Conservation (phyloP, 148 eudicot species). For the Vaccinium macrocarpon region DNA sequence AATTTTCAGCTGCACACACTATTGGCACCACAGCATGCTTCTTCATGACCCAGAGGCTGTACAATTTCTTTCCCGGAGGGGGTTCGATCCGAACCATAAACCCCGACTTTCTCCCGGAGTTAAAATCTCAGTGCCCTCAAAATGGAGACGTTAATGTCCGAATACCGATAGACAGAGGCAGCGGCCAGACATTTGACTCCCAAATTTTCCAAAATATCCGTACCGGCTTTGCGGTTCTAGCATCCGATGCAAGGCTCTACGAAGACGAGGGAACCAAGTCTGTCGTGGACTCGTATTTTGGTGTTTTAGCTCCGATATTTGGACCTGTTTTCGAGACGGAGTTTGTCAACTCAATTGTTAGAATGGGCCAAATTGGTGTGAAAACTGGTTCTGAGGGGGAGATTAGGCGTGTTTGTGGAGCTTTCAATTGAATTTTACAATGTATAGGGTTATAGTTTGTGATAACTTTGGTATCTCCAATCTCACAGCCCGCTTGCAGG, state of each 20-base stretch:
- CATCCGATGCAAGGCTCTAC: conserved; percentile 53
- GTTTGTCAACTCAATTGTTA: conserved; percentile 51
- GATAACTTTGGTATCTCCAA: no score
- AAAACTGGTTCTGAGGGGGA: conserved; percentile 38
- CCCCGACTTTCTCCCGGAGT: conserved; percentile 38
- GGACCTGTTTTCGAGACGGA: conserved; percentile 46
- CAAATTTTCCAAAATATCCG: conserved; percentile 43
- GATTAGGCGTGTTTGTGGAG: conserved; percentile 48
- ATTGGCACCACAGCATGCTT: conserved; percentile 64
- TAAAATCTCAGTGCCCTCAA: conserved; percentile 39
- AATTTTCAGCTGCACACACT: conserved; percentile 50
- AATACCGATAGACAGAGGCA: conserved; percentile 42
- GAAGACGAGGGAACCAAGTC: conserved; percentile 39
- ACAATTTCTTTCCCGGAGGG: conserved; percentile 40
- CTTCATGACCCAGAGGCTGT: conserved; percentile 54
- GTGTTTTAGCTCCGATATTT: conserved; percentile 15
- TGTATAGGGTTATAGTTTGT: neutral
- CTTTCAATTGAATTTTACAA: conserved; percentile 29
- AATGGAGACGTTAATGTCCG: conserved; percentile 42
- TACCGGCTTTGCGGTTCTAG: conserved; percentile 50
- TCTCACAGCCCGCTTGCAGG: no score
- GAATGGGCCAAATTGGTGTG: conserved; percentile 53
- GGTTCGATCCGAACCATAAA: conserved; percentile 47
- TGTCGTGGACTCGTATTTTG: conserved; percentile 46
- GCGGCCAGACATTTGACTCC: conserved; percentile 35